phyloP scores from a whole-genome alignment of 2,329 filamentous ascomycete genomes.

The Arachnomyces sp. region DNA sequence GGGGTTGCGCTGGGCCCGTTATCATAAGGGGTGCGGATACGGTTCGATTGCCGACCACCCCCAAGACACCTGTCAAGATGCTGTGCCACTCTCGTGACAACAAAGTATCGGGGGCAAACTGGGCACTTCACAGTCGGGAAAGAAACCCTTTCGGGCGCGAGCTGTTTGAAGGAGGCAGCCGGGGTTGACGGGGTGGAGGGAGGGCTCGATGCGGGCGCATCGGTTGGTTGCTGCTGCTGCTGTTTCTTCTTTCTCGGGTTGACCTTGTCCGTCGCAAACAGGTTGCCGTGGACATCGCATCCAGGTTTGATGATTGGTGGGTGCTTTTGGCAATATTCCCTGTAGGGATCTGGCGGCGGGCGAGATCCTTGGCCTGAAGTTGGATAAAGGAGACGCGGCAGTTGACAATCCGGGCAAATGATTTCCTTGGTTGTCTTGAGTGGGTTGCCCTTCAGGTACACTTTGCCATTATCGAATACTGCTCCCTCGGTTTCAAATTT shows the following conservation, averaged over 20 bases:
- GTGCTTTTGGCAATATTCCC: constrained; percentile 53
- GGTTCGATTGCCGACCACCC: constrained; percentile 45
- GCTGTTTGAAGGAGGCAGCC: constrained; percentile 22
- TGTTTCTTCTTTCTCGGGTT: constrained; percentile 42
- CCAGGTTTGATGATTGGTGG: constrained; percentile 51
- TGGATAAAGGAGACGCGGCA: constrained; percentile 53
- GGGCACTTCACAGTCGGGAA: constrained; percentile 47
- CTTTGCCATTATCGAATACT: constrained; percentile 45
- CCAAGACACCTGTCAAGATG: constrained; percentile 56
- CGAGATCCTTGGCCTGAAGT: constrained; percentile 44
- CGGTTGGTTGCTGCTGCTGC: constrained; percentile 20
- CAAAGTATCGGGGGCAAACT: constrained; percentile 53
- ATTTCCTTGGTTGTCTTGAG: constrained; percentile 53
- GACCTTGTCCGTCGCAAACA: constrained; percentile 33
- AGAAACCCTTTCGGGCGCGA: constrained; percentile 22
- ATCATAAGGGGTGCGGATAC: constrained; percentile 39
- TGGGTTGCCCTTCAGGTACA: constrained; percentile 51
- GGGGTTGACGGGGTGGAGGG: constrained; percentile 22
- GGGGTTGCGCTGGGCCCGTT: constrained; percentile 32
- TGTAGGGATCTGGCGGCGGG: constrained; percentile 41
- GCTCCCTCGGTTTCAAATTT: constrained; percentile 45
- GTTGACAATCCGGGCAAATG: constrained; percentile 53
- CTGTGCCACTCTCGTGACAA: constrained; percentile 54
- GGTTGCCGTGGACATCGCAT: constrained; percentile 55
- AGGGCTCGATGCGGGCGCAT: constrained; percentile 29